Percentiles rank a stretch among this genome's conserved stretches.
phyloP scores from a whole-genome alignment of 1,284 basidiomycete species.

The Tilletia horrida region DNA sequence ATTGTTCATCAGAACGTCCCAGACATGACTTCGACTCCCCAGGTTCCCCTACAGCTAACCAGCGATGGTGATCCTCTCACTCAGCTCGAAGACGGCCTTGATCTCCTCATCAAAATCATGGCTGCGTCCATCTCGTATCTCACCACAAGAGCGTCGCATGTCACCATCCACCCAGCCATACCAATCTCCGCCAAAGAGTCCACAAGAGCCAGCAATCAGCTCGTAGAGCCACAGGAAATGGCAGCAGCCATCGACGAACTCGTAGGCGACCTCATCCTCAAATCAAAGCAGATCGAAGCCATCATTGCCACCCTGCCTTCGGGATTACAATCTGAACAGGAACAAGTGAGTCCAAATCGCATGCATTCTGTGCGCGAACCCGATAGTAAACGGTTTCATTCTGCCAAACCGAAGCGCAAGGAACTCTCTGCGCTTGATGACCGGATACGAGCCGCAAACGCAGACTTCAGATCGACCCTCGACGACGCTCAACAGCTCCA shows the following conservation, averaged over 20 bases:
- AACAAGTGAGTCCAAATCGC: background rate
- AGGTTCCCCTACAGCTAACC: background rate
- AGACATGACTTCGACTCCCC: no score
- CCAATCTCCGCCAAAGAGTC: conserved; percentile 6
- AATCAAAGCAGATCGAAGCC: conserved; percentile 22
- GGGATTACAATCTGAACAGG: background rate
- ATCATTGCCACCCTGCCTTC: conserved; percentile 9
- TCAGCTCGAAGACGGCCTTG: conserved; percentile 10
- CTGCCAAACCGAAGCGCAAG: background rate
- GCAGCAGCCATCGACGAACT: conserved; percentile 22
- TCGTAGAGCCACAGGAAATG: conserved; percentile 21
- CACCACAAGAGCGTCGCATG: conserved; percentile 14
- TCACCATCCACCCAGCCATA: background rate
- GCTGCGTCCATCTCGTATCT: conserved; percentile 10
- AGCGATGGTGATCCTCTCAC: background rate
- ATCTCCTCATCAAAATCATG: conserved; percentile 18
- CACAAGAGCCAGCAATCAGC: background rate
- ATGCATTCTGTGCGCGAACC: background rate
- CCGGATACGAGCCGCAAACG: background rate
- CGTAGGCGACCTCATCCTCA: conserved; percentile 21
- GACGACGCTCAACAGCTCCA: background rate
- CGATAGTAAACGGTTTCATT: background rate
- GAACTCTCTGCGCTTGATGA: background rate
- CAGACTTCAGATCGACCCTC: background rate
- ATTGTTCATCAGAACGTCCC: no score